Evolutionary conservation across 345 rosid species (phyloP).

Genomic region (Camelina laxa): DNA sequence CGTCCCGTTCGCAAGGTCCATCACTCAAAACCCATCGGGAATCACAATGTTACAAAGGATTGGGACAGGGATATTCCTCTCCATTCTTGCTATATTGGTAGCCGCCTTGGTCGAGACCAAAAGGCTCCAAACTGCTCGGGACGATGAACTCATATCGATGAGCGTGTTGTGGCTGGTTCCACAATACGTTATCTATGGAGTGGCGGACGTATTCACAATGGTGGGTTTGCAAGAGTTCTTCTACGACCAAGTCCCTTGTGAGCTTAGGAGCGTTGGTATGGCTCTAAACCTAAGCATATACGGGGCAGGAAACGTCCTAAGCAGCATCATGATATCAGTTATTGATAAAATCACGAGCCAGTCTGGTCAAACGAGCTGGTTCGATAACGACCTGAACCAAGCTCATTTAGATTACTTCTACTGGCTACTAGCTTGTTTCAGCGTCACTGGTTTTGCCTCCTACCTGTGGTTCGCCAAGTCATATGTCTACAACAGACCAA

Average conservation of each 20-base stretch:
- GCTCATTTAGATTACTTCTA: background rate
- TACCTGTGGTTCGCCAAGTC: slow-evolving; percentile 36
- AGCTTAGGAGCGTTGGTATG: slow-evolving; percentile 60
- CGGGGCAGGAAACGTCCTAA: slow-evolving; percentile 45
- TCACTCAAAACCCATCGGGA: slow-evolving; percentile 44
- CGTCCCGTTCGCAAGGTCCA: slow-evolving; percentile 50
- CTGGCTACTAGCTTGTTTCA: slow-evolving; percentile 45
- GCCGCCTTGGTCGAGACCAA: slow-evolving; percentile 51
- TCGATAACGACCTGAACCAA: background rate
- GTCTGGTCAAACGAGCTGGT: slow-evolving; percentile 8
- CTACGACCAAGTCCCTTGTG: slow-evolving; percentile 61
- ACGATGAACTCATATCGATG: slow-evolving; percentile 24
- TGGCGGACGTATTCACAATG: slow-evolving; percentile 48
- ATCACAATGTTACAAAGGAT: slow-evolving; percentile 51
- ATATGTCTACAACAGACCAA: slow-evolving; percentile 30
- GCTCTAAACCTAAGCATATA: slow-evolving; percentile 57
- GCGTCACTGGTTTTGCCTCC: slow-evolving; percentile 18
- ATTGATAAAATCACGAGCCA: slow-evolving; percentile 41
- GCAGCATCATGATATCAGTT: slow-evolving; percentile 45
- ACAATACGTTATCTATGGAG: slow-evolving; percentile 38
- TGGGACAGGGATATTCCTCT: slow-evolving; percentile 39
- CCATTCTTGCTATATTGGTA: slow-evolving; percentile 34
- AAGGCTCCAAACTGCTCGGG: slow-evolving; percentile 37
- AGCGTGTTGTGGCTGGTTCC: slow-evolving; percentile 54
- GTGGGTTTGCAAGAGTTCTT: slow-evolving; percentile 67